phyloP scores from a whole-genome alignment of 2,329 filamentous ascomycete genomes.

The Colletotrichum brevisporum region DNA sequence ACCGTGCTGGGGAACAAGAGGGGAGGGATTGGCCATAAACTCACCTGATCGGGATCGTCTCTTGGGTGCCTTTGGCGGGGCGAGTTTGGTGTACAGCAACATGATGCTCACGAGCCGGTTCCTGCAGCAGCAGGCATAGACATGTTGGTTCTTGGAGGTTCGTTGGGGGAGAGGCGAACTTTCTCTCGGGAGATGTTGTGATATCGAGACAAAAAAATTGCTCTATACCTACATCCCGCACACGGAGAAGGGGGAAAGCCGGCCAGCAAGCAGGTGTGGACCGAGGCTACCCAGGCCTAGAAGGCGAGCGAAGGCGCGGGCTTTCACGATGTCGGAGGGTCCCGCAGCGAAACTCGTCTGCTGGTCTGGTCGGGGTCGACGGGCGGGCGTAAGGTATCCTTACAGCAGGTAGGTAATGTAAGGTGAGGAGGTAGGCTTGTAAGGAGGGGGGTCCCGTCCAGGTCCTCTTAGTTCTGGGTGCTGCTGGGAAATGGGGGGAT shows the following conservation, averaged over 20 bases:
- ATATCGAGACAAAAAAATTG: conserved; percentile 18
- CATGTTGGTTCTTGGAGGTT: conserved; percentile 27
- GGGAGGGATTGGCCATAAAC: conserved; percentile 45
- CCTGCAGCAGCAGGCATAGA: conserved; percentile 35
- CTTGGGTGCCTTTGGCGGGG: conserved; percentile 71
- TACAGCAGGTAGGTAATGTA: conserved; percentile 4
- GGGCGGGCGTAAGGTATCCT: conserved; percentile 15
- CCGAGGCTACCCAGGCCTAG: conserved; percentile 36
- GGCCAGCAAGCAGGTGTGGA: conserved; percentile 30
- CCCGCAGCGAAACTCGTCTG: conserved; percentile 24
- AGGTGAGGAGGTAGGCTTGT: conserved; percentile 16
- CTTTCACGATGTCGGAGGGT: conserved; percentile 37
- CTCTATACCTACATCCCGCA: conserved; percentile 36
- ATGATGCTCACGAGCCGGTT: conserved; percentile 53
- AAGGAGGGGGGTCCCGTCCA: conserved; percentile 18
- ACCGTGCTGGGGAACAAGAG: conserved; percentile 15
- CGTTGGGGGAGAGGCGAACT: conserved; percentile 6
- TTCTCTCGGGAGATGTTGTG: conserved; percentile 30
- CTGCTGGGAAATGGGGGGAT: conserved; percentile 26
- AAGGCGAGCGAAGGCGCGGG: conserved; percentile 33
- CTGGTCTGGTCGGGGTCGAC: conserved; percentile 21
- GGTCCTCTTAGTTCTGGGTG: not conserved
- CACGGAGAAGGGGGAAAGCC: conserved; percentile 22
- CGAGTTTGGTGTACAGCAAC: conserved; percentile 71
- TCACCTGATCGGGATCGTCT: conserved; percentile 71